phyloP scores from a whole-genome alignment of 1,139 yeast species.

The Meyerozyma carpophila region DNA sequence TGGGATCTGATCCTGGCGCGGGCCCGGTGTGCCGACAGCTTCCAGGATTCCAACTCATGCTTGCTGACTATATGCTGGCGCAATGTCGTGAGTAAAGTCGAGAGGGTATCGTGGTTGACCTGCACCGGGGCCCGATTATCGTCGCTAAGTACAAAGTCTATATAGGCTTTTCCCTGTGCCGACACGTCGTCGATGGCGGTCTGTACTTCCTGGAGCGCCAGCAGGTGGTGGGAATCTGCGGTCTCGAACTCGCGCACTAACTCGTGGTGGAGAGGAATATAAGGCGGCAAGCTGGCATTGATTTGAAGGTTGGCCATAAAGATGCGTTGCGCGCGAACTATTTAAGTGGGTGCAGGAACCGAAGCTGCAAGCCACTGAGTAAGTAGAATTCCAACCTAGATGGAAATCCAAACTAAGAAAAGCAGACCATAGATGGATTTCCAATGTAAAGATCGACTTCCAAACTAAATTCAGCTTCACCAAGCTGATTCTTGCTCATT shows the following conservation, averaged over 20 bases:
- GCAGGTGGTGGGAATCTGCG: conserved; percentile 3
- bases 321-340: neutral
- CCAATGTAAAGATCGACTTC: too few species aligned
- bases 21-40: conserved; percentile 3
- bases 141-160: conserved; percentile 4
- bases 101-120: conserved; percentile 3
- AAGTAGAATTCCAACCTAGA: too few species aligned
- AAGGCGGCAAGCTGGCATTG: conserved; percentile 2
- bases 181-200: conserved; percentile 3
- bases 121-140: conserved; percentile 1
- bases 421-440: too few species aligned
- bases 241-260: conserved; percentile 5
- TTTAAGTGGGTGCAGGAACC: too few species aligned
- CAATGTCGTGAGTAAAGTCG: conserved; percentile 2
- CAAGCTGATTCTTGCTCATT: too few species aligned
- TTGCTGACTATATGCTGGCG: conserved; percentile 2
- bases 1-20: conserved; percentile 5
- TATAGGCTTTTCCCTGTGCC: conserved; percentile 5
- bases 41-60: conserved; percentile 2
- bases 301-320: neutral
- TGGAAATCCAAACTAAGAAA: too few species aligned
- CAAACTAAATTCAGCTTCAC: too few species aligned
- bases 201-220: conserved; percentile 1
- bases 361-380: too few species aligned
- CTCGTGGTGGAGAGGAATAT: conserved; percentile 5